Percentiles rank a stretch among this genome's conserved stretches.
These are phyloP conservation scores for Phytophthora brassicae DNA, from an alignment of 352 stramenopile genomes.

Conservation along the genomic window DNA sequence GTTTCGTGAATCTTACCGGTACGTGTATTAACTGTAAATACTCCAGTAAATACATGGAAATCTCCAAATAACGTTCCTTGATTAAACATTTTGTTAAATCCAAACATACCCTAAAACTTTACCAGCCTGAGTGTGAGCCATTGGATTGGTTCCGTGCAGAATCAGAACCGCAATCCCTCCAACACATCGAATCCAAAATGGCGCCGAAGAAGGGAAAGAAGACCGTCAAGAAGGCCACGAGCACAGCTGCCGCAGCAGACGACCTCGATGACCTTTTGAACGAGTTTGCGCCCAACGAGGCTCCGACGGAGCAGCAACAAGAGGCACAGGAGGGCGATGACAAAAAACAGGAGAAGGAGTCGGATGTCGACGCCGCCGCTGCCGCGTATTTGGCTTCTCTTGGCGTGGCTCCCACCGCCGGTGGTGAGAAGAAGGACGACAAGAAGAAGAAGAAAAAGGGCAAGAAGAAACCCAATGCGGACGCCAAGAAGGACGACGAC, in stretches of 20 bases:
- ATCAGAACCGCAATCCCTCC: conserved; percentile 16
- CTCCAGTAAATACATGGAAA: too few relatives aligned
- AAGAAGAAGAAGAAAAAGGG: conserved; percentile 89
- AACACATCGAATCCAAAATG: conserved; percentile 39
- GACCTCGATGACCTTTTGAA: conserved; percentile 78
- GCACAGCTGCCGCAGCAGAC: conserved; percentile 36
- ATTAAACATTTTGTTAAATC: not conserved
- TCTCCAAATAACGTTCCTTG: too few relatives aligned
- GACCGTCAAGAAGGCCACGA: conserved; percentile 55
- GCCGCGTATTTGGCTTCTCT: conserved; percentile 78
- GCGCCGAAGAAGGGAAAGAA: conserved; percentile 84
- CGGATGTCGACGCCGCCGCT: conserved; percentile 65
- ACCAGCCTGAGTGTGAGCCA: conserved; percentile 16
- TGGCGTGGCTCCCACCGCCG: conserved; percentile 52
- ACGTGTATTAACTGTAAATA: too few relatives aligned
- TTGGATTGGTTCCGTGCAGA: conserved; percentile 35
- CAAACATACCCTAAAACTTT: not conserved
- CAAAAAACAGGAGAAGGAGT: conserved; percentile 23
- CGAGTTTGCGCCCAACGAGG: conserved; percentile 50
- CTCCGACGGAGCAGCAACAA: conserved; percentile 8
- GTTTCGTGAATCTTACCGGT: too few relatives aligned
- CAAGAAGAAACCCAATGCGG: conserved; percentile 65
- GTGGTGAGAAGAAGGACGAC: conserved; percentile 68
- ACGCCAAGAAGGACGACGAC: conserved; percentile 56
- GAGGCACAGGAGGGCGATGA: conserved; percentile 17